Conservation (phyloP, 768 basidiomycete species). For the Dioszegia hungarica region DNA sequence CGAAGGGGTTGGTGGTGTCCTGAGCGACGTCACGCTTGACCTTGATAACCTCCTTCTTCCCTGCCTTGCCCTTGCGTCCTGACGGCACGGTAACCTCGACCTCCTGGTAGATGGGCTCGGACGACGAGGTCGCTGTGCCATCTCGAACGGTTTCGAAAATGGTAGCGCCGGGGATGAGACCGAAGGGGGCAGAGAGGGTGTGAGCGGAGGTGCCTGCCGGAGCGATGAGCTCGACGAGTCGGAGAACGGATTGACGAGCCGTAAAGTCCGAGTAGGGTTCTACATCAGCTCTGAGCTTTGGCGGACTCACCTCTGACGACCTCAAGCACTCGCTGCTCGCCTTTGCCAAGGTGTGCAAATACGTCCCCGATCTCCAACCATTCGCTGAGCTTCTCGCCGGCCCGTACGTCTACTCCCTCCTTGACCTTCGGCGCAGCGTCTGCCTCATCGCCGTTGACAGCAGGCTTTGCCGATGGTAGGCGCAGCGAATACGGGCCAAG, state of each 20-base stretch:
- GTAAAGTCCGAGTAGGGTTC: constrained; percentile 51
- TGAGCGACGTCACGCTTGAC: constrained; percentile 20
- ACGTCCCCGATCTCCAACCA: constrained; percentile 51
- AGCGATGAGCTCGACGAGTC: constrained; percentile 45
- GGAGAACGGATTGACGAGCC: constrained; percentile 50
- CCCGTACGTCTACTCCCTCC: constrained; percentile 36
- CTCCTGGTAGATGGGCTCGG: constrained; percentile 24
- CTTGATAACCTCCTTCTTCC: constrained; percentile 39
- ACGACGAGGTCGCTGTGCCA: constrained; percentile 25
- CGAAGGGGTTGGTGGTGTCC: constrained; percentile 41
- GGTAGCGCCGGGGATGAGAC: constrained; percentile 40
- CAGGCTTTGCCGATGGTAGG: constrained; percentile 21
- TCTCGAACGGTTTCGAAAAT: constrained; percentile 50
- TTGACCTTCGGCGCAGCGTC: constrained; percentile 30
- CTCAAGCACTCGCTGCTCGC: constrained; percentile 48
- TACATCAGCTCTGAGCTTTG: constrained; percentile 11
- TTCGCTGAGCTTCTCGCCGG: constrained; percentile 49
- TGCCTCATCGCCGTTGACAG: constrained; percentile 16
- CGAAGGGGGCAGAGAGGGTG: constrained; percentile 32
- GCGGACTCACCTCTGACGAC: constrained; percentile 49
- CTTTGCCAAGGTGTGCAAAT: constrained; percentile 44
- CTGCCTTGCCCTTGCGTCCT: constrained; percentile 42
- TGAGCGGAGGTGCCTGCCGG: constrained; percentile 36
- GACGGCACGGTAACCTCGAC: constrained; percentile 33
- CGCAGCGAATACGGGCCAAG: constrained; percentile 51